These are phyloP conservation scores for Populus nigra DNA, from an alignment of 345 rosid species.

Conservation along the genomic window DNA sequence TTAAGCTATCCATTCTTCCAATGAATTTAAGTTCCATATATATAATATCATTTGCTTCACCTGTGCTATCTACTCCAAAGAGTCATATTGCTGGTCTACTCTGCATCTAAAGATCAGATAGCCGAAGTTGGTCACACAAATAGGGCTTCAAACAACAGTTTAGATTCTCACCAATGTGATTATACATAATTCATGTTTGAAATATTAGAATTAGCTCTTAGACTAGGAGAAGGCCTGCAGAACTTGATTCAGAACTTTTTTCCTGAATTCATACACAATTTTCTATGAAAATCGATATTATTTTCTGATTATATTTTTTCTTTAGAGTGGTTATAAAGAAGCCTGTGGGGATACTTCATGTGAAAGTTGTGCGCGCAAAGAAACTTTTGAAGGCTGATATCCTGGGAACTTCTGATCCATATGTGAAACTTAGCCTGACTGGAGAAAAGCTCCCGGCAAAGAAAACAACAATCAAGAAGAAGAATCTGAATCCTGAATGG, in stretches of 20 bases:
- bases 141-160: not conserved
- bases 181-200: not conserved
- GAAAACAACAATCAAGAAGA: constrained; percentile 72
- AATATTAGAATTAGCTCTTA: not conserved
- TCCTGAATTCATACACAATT: not conserved
- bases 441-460: constrained; percentile 62
- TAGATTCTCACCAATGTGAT: not conserved
- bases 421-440: constrained; percentile 57
- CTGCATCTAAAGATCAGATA: not conserved
- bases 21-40: not conserved
- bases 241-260: not conserved
- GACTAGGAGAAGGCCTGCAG: not conserved
- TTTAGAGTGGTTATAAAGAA: constrained; percentile 55
- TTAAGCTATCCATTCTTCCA: not conserved
- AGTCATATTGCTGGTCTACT: not conserved
- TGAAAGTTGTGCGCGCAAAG: constrained; percentile 58
- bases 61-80: not conserved
- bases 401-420: constrained; percentile 73
- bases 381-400: constrained; percentile 63
- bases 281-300: not conserved
- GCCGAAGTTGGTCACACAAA: not conserved
- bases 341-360: constrained; percentile 75
- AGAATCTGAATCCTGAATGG: constrained; percentile 77
- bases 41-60: not conserved
- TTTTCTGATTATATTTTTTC: constrained; percentile 2